Evolutionary conservation across 75 land plant species (phyloP), one percentile per base, ranked within the genome.

Genomic region (Gnetum montanum): DNA sequence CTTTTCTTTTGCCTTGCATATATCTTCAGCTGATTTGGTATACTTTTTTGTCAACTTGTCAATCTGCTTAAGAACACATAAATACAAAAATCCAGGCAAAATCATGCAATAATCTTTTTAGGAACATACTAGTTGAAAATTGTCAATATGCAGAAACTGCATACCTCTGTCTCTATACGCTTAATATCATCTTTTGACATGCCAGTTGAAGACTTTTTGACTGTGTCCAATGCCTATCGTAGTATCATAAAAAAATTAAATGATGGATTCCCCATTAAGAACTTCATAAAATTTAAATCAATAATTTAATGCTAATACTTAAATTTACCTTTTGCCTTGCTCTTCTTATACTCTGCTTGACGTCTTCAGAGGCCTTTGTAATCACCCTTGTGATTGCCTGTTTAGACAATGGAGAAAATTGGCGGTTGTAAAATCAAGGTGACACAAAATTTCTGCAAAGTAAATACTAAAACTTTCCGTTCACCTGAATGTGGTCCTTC

Each of bases 11-110:
- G 63, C 57, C 57, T 94, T 94, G 77, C 98, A 94, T 67, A 78
- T 68, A 46, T 94, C 98, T 29, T 94, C 98, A 2, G 89, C 96
- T 31, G 88, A 62, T 64, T 94, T 94, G 24, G 83, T 66, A 68
- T 61, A 94, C 48, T 85, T 82, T 68, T 90, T 94, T 12, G 98
- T 90, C 64, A 94, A 28, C 4, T 94, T 96, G n/a, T 94, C 98
- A 35, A 92, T 63, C 97, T 91, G 91, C 24, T 26, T n/a, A 24
- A 46, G 22, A 18, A n/a, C n/a, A n/a, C n/a, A n/a, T n/a, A n/a
- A n/a, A n/a, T n/a, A n/a, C n/a, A n/a, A n/a, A n/a, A n/a, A n/a
- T n/a, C n/a, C n/a, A n/a, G n/a, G n/a, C n/a, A n/a, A n/a, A n/a
- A n/a, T n/a, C n/a, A n/a, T n/a, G n/a, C n/a, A n/a, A n/a, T n/a